These are phyloP conservation scores for Papiliotrema nemorosa DNA, from an alignment of 1,284 basidiomycete species.

Conservation along the genomic window DNA sequence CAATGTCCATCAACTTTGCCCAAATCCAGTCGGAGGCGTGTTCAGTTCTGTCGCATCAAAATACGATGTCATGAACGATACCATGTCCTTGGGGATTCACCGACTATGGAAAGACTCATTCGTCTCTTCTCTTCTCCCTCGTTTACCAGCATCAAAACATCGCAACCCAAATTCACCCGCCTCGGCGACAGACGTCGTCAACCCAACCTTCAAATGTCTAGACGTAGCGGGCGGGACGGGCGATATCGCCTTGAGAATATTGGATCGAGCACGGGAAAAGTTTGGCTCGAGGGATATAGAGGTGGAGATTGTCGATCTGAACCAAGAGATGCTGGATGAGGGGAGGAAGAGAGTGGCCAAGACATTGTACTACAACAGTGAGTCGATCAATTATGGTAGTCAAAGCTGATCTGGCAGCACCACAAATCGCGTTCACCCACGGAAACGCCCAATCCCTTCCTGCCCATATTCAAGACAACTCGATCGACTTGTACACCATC, in stretches of 20 bases:
- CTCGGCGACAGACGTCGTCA: constrained; percentile 12
- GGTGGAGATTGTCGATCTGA: constrained; percentile 93
- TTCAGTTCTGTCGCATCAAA: constrained; percentile 94
- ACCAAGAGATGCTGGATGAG: constrained; percentile 90
- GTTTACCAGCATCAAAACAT: constrained; percentile 44
- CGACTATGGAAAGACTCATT: constrained; percentile 96
- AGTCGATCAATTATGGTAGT: constrained; percentile 39
- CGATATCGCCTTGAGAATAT: constrained; percentile 90
- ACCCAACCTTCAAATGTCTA: constrained; percentile 59
- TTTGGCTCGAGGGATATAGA: constrained; percentile 83
- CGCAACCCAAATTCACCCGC: constrained; percentile 39
- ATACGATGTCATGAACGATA: constrained; percentile 99
- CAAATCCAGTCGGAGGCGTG: constrained; percentile 68
- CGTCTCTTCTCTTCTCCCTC: constrained; percentile 73
- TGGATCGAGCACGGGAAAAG: constrained; percentile 85
- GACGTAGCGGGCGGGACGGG: constrained; percentile 98
- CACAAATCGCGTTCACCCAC: constrained; percentile 88
- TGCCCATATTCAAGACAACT: constrained; percentile 62
- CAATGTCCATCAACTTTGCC: too few species aligned
- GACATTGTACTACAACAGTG: constrained; percentile 95
- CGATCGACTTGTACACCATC: constrained; percentile 96
- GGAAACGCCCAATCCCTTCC: constrained; percentile 87
- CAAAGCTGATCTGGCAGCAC: constrained; percentile 59
- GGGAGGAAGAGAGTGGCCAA: constrained; percentile 86
- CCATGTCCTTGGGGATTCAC: constrained; percentile 93